phyloP scores from a whole-genome alignment of 177 flowering plant species.

The Tripterygium wilfordii region DNA sequence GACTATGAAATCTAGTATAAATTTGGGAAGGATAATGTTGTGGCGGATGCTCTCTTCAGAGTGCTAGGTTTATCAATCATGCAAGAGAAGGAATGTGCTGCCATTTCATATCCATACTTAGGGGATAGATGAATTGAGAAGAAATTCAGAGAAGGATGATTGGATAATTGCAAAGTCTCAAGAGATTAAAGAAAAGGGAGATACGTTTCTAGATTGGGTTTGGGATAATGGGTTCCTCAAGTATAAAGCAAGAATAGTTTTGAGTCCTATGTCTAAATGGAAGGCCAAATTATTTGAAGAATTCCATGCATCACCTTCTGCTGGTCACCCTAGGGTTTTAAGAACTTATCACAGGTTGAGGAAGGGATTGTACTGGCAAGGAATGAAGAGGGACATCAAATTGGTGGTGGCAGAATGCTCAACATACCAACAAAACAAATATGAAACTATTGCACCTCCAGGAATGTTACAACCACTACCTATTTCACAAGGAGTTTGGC shows the following conservation, averaged over 20 bases:
- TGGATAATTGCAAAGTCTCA: too few species aligned
- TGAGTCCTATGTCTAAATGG: too few species aligned
- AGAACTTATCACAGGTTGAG: neutral
- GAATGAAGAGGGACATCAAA: neutral
- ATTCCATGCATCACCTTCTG: neutral
- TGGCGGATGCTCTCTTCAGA: slow-evolving; percentile 7
- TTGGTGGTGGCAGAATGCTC: slow-evolving; percentile 1
- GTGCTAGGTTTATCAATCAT: neutral
- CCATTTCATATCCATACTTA: too few species aligned
- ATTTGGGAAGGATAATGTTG: neutral
- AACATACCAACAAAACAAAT: slow-evolving; percentile 9
- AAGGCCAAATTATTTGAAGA: neutral
- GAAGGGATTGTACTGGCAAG: neutral
- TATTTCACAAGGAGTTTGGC: slow-evolving; percentile 6
- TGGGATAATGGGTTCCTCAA: too few species aligned
- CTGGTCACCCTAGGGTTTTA: slow-evolving; percentile 1
- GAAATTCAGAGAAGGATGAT: too few species aligned
- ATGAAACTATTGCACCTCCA: neutral
- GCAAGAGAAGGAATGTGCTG: too few species aligned
- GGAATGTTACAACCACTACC: slow-evolving; percentile 12
- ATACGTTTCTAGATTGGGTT: too few species aligned
- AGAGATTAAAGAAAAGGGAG: too few species aligned
- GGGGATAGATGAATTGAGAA: too few species aligned
- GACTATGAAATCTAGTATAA: slow-evolving; percentile 10
- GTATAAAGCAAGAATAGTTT: too few species aligned